These are phyloP conservation scores for Epichloe festucae DNA, from an alignment of 2,329 filamentous ascomycete genomes.

Conservation along the genomic window DNA sequence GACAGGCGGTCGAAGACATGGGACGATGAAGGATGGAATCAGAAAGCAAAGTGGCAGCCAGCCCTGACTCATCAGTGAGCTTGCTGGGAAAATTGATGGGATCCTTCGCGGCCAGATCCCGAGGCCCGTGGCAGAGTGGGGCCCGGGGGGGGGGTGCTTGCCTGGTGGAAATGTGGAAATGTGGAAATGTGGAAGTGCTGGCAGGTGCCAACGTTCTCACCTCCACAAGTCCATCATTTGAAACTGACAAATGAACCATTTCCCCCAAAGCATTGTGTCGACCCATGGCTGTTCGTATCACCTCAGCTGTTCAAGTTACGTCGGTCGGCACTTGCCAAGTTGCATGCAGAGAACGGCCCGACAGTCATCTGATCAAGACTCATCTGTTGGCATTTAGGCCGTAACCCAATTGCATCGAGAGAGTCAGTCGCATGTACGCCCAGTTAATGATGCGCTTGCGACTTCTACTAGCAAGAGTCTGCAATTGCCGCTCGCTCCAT, in stretches of 20 bases:
- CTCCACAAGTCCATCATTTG: background rate
- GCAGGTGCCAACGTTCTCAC: background rate
- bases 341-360: background rate
- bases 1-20: background rate
- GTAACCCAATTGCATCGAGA: constrained; percentile 1
- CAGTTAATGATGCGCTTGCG: background rate
- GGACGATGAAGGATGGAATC: background rate
- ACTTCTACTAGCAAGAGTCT: background rate
- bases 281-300: background rate
- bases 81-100: constrained; percentile 2
- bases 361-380: background rate
- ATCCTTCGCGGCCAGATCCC: background rate
- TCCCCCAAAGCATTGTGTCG: background rate
- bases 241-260: too few relatives aligned
- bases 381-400: background rate
- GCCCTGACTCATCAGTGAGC: too few relatives aligned
- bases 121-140: background rate
- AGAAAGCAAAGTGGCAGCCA: background rate
- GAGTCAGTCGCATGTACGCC: background rate
- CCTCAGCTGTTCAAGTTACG: background rate
- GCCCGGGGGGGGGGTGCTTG: background rate
- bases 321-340: background rate
- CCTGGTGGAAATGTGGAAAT: too few relatives aligned
- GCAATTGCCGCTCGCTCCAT: background rate
- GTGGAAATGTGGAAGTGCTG: too few relatives aligned